phyloP scores from a whole-genome alignment of 805 yeast species.

The Ascoidea tarda region DNA sequence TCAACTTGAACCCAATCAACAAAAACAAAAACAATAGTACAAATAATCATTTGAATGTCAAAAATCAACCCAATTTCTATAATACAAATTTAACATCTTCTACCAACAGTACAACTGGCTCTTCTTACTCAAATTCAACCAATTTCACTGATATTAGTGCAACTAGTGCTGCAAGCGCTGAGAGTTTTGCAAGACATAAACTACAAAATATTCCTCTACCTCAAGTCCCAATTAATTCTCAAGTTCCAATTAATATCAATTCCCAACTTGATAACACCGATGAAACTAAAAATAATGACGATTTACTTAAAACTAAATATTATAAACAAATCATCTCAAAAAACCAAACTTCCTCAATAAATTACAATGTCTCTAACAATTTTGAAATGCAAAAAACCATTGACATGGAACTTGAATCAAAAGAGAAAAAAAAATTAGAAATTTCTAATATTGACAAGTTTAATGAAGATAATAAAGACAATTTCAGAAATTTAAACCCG shows the following conservation, averaged over 20 bases:
- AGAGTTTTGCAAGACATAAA: conserved; percentile 67
- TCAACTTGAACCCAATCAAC: conserved; percentile 7
- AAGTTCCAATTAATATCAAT: not conserved
- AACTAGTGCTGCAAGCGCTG: conserved; percentile 82
- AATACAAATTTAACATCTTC: not conserved
- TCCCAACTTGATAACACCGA: not conserved
- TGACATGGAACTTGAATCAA: not conserved
- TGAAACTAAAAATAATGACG: not conserved
- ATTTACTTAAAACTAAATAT: too few species aligned
- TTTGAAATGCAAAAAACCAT: not conserved
- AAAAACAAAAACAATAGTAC: not conserved
- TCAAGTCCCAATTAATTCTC: not conserved
- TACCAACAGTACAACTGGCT: not conserved
- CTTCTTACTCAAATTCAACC: not conserved
- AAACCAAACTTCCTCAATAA: too few species aligned
- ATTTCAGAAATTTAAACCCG: not conserved
- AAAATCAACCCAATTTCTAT: not conserved
- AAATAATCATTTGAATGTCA: not conserved
- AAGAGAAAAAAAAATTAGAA: not conserved
- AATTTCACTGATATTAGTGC: conserved; percentile 38
- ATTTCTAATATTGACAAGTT: not conserved
- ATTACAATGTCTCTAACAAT: not conserved
- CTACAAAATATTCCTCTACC: conserved; percentile 21
- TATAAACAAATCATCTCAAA: not conserved
- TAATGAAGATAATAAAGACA: too few species aligned